These are phyloP conservation scores for Friedmanniomyces simplex DNA, from an alignment of 495 filamentous ascomycete genomes.

Conservation along the genomic window DNA sequence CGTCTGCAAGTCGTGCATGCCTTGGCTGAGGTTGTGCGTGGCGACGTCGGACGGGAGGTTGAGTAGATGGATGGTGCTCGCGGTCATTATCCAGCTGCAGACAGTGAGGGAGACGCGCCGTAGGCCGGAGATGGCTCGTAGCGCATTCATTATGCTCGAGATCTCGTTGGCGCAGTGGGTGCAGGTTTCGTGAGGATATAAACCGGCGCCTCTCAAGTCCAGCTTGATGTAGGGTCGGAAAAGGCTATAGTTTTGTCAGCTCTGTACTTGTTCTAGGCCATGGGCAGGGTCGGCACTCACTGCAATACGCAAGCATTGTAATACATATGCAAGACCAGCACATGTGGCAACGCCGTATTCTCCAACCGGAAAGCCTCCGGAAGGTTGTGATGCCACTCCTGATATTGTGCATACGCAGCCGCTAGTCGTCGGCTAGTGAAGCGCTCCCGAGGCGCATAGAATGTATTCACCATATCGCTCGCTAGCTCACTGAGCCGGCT, in stretches of 20 bases:
- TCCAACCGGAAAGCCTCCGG: constrained; percentile 47
- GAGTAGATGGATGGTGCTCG: constrained; percentile 47
- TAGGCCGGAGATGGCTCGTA: constrained; percentile 49
- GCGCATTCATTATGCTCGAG: constrained; percentile 44
- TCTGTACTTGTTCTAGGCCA: background rate
- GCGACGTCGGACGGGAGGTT: constrained; percentile 20
- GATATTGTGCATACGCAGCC: constrained; percentile 46
- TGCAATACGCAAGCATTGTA: constrained; percentile 42
- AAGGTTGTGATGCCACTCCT: constrained; percentile 53
- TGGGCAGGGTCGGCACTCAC: constrained; percentile 38
- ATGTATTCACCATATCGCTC: constrained; percentile 51
- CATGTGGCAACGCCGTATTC: constrained; percentile 32
- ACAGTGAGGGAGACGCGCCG: constrained; percentile 47
- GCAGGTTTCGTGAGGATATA: constrained; percentile 55
- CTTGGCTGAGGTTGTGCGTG: constrained; percentile 23
- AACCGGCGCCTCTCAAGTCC: constrained; percentile 43
- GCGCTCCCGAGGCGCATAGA: constrained; percentile 50
- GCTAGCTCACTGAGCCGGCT: constrained; percentile 58
- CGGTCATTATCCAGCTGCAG: constrained; percentile 50
- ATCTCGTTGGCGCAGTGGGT: constrained; percentile 51
- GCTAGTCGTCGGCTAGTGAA: constrained; percentile 49
- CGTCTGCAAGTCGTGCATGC: constrained; percentile 40
- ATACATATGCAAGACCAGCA: constrained; percentile 22
- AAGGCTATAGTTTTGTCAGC: constrained; percentile 25
- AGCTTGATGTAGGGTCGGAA: constrained; percentile 58